phyloP scores from a whole-genome alignment of 2,329 filamentous ascomycete species.

The Fusarium miscanthi region DNA sequence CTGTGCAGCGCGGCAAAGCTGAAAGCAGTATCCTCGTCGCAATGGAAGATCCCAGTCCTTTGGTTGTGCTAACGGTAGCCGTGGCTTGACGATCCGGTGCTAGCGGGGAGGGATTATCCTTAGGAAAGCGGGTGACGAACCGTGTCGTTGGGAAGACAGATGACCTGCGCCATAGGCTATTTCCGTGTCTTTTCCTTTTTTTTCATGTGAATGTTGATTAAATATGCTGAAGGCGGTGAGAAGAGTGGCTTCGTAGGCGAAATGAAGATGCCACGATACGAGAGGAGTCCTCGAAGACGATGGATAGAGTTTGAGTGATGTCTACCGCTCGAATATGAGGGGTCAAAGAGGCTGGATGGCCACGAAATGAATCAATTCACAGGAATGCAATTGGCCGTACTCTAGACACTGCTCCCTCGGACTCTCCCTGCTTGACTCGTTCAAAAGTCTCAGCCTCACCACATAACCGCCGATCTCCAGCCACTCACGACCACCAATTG shows the following conservation, averaged over 20 bases:
- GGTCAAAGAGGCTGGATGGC: background rate
- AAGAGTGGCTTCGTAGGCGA: background rate
- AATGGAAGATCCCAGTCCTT: background rate
- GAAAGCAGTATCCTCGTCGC: background rate
- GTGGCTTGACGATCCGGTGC: background rate
- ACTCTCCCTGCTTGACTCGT: slow-evolving; percentile 16
- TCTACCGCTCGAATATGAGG: background rate
- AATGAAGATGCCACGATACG: background rate
- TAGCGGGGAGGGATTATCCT: background rate
- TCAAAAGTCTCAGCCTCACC: slow-evolving; percentile 22
- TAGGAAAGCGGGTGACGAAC: background rate
- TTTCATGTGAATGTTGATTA: background rate
- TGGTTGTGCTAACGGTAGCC: background rate
- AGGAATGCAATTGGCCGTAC: background rate
- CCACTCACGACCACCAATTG: background rate
- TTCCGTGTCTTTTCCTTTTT: background rate
- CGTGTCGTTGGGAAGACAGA: background rate
- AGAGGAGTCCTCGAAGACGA: background rate
- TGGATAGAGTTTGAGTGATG: background rate
- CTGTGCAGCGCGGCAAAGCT: background rate
- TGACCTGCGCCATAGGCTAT: background rate
- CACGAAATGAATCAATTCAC: background rate
- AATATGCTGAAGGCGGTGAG: background rate
- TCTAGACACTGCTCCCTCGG: background rate
- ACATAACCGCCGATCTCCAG: background rate